These are phyloP conservation scores for Lepidium didymum DNA, from an alignment of 345 rosid genomes.

Conservation along the genomic window DNA sequence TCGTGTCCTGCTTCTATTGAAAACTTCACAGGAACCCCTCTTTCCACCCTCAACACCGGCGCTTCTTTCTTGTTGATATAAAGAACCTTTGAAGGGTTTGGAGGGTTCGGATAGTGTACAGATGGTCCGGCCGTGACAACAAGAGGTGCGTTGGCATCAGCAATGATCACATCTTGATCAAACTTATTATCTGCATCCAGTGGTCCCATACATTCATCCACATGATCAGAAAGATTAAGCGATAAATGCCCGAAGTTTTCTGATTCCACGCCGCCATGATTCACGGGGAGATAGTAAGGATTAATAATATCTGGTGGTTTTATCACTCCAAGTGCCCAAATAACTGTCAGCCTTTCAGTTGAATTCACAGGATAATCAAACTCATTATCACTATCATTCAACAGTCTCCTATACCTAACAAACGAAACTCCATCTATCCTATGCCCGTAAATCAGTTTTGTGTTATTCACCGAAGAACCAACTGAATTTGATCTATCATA, in stretches of 20 bases:
- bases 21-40: conserved; percentile 38
- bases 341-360: conserved; percentile 44
- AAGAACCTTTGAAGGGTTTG: conserved; percentile 30
- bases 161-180: conserved; percentile 32
- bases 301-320: conserved; percentile 73
- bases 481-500: conserved; percentile 35
- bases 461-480: conserved; percentile 59
- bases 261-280: conserved; percentile 58
- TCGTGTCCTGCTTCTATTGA: conserved; percentile 32
- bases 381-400: conserved; percentile 53
- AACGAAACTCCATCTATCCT: conserved; percentile 92
- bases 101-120: conserved; percentile 35
- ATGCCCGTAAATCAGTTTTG: conserved; percentile 73
- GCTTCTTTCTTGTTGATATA: conserved; percentile 38
- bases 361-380: conserved; percentile 69
- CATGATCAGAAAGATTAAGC: conserved; percentile 22
- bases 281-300: conserved; percentile 79
- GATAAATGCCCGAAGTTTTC: conserved; percentile 30
- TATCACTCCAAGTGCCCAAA: conserved; percentile 92
- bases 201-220: conserved; percentile 35
- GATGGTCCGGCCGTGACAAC: conserved; percentile 34
- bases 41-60: conserved; percentile 30
- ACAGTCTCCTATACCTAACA: conserved; percentile 61
- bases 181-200: conserved; percentile 28
- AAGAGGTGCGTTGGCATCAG: conserved; percentile 31